Evolutionary conservation across 108 stramenopile species (phyloP).

Genomic region (Chaetoceros tenuissimus): DNA sequence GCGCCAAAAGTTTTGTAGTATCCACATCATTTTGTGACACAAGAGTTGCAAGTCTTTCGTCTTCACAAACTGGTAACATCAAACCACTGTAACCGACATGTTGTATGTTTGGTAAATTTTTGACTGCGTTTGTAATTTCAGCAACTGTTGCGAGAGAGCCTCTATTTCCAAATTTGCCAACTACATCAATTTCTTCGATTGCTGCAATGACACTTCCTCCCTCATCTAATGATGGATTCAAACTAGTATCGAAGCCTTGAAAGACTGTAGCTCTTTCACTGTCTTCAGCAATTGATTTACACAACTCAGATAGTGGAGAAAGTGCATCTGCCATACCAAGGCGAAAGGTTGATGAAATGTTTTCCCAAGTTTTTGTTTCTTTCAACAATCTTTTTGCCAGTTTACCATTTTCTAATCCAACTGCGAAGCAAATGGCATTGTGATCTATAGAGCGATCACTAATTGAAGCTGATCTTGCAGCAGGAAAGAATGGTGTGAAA

Average conservation of each 20-base stretch:
- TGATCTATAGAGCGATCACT: neutral
- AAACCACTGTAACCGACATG: conserved; percentile 73
- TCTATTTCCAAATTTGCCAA: conserved; percentile 50
- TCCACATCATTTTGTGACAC: conserved; percentile 2
- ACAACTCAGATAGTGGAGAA: conserved; percentile 43
- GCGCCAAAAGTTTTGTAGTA: conserved; percentile 26
- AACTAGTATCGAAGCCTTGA: conserved; percentile 68
- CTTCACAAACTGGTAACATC: conserved; percentile 83
- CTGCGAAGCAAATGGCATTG: conserved; percentile 34
- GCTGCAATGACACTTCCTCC: conserved; percentile 63
- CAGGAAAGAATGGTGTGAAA: conserved; percentile 76
- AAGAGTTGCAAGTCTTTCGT: conserved; percentile 55
- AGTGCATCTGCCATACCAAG: conserved; percentile 29
- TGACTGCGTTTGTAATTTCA: conserved; percentile 60
- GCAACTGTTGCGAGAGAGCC: conserved; percentile 69
- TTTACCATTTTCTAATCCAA: conserved; percentile 78
- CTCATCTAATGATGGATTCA: conserved; percentile 71
- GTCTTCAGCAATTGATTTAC: conserved; percentile 18
- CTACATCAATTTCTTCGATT: conserved; percentile 64
- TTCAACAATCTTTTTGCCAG: conserved; percentile 34
- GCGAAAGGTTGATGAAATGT: conserved; percentile 34
- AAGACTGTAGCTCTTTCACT: conserved; percentile 9
- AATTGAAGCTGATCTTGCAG: conserved; percentile 31
- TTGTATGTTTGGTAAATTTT: conserved; percentile 45
- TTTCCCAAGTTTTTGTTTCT: conserved; percentile 29